These are phyloP conservation scores for Achaetomium macrosporum DNA, from an alignment of 2,329 filamentous ascomycete genomes.

Conservation along the genomic window DNA sequence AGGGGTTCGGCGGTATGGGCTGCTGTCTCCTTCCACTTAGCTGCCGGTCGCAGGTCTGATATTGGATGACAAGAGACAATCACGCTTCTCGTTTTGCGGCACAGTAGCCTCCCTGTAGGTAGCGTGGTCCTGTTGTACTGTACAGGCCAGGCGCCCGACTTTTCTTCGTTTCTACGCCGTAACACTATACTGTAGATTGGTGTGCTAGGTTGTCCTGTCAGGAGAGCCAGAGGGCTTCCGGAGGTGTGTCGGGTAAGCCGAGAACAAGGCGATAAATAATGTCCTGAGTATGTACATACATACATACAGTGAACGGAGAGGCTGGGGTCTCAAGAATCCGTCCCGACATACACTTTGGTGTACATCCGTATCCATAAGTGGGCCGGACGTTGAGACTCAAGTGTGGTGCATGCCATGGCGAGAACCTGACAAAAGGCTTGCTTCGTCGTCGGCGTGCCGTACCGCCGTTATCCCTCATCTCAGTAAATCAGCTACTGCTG, in stretches of 20 bases:
- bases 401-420: conserved; percentile 2
- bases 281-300: too few relatives aligned
- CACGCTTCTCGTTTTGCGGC: not conserved
- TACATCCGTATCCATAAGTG: not conserved
- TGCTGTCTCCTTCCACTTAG: not conserved
- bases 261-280: not conserved
- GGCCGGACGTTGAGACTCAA: conserved; percentile 12
- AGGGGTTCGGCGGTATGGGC: not conserved
- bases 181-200: not conserved
- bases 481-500: not conserved
- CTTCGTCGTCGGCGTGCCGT: not conserved
- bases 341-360: not conserved
- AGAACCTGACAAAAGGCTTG: not conserved
- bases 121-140: not conserved
- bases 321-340: too few relatives aligned
- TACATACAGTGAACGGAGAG: too few relatives aligned
- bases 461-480: not conserved
- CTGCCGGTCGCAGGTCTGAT: not conserved
- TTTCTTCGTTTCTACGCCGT: not conserved
- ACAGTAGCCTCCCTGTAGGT: not conserved
- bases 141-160: not conserved
- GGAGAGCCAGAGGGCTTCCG: not conserved
- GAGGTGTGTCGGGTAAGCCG: not conserved
- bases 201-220: not conserved
- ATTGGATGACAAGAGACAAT: not conserved